Base-by-base conservation (phyloP, 1,139 yeast species). In the Geotrichum europaeum region DNA sequence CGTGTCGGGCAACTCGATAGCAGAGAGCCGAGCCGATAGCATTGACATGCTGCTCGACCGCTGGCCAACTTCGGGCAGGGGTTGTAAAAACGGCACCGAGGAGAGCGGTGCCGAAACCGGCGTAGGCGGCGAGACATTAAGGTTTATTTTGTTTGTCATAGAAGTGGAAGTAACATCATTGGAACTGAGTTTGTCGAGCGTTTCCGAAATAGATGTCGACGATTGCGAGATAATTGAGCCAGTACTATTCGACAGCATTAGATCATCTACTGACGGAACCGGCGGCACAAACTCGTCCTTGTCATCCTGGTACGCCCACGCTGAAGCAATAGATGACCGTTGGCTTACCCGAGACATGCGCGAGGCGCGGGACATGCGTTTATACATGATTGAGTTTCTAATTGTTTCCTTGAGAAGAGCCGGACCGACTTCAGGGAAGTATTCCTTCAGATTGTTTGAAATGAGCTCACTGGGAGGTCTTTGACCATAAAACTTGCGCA, bases 381-480 rank as follows among this genome's bases (percentile, higher is more conserved):
- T 85, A 68, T 87, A 84, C 62, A 95, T 78, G 25, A 89, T 91
- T 7, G 97, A 89, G 70, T 89, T 91, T 36, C 96, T 78, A 54
- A 92, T 84, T 1, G 97, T 91, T 63, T 86, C 85, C 65, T 89
- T 88, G 64, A 94, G 79, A 61, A 86, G 88, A 56, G 81, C 79
- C 59, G 85, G 84, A 50, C 84, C 86, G 0, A 96, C 86, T 57
- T 87, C 87, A 0, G 99, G 99, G 78, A 94, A 94, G 72, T 89
- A 94, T 66, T 92, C 97, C 1, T 91, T 87, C 68, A 94, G 78
- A 70, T 94, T 91, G 13, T 94, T 86, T 1, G 97, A 89, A 65
- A 94, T 94, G 69, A 91, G 81, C 71, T 91, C 97, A 65, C 95
- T 86, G 1, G 97, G 94, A 13, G 99, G 99, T 69, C 98, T 80